Percentiles rank a stretch among this genome's conserved stretches.
phyloP scores from a whole-genome alignment of 257 asterid genomes.

The Solanum ossicruentum region DNA sequence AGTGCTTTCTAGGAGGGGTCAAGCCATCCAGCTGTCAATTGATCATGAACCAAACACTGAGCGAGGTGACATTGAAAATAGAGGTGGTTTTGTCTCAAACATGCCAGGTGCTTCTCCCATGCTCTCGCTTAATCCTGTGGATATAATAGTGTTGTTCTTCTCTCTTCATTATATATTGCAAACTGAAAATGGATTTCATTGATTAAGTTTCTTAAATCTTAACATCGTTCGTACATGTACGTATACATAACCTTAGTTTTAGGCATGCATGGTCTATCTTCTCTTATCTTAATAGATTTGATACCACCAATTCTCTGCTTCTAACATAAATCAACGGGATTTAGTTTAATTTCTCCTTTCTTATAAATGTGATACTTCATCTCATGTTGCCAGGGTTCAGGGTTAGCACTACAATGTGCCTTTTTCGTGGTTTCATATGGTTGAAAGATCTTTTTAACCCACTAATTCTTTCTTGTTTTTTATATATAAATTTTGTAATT shows the following conservation, averaged over 20 bases:
- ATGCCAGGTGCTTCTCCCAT: constrained; percentile 59
- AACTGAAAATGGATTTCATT: neutral
- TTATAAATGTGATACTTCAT: neutral
- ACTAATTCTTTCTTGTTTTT: neutral
- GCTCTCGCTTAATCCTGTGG: neutral
- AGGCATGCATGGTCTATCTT: neutral
- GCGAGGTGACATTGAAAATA: constrained; percentile 64
- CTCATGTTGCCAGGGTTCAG: neutral
- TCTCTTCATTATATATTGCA: neutral
- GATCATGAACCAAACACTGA: constrained; percentile 93
- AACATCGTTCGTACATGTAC: neutral
- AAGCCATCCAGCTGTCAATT: constrained; percentile 68
- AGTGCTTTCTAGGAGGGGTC: constrained; percentile 73
- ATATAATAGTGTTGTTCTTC: neutral
- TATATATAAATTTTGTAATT: neutral
- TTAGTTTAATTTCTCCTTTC: neutral
- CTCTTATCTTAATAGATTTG: neutral
- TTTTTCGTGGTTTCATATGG: neutral
- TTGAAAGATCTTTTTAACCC: neutral
- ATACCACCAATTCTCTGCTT: neutral
- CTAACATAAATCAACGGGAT: neutral
- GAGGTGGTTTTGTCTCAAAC: constrained; percentile 93
- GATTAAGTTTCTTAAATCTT: neutral
- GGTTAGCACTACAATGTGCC: neutral
- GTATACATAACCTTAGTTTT: neutral